These are phyloP conservation scores for Ceratocystis lukuohia DNA, from an alignment of 2,329 filamentous ascomycete genomes.

Conservation along the genomic window DNA sequence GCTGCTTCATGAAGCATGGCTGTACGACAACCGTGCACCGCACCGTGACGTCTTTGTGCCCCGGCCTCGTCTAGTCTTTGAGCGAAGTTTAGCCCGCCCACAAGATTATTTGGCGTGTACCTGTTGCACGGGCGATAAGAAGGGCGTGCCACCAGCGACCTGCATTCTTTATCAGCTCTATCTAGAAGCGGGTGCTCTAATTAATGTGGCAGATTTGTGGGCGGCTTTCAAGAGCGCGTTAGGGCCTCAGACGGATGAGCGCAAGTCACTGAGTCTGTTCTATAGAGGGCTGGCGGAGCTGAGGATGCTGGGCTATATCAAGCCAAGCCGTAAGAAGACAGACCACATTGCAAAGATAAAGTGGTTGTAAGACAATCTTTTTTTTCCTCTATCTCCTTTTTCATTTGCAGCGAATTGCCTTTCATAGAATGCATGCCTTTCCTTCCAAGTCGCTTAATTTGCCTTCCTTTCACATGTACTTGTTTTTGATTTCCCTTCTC, in stretches of 20 bases:
- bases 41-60: slow-evolving; percentile 64
- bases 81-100: slow-evolving; percentile 56
- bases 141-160: slow-evolving; percentile 44
- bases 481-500: not conserved
- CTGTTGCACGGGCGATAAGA: slow-evolving; percentile 40
- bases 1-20: slow-evolving; percentile 57
- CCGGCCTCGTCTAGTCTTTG: slow-evolving; percentile 54
- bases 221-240: slow-evolving; percentile 57
- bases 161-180: slow-evolving; percentile 68
- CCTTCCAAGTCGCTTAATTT: not conserved
- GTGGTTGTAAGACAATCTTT: slow-evolving; percentile 41
- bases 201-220: slow-evolving; percentile 73
- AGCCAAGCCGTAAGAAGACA: slow-evolving; percentile 76
- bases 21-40: slow-evolving; percentile 59
- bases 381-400: not conserved
- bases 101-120: slow-evolving; percentile 65
- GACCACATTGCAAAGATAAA: slow-evolving; percentile 88
- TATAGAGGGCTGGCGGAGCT: slow-evolving; percentile 78
- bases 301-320: slow-evolving; percentile 73
- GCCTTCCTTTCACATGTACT: not conserved
- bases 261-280: slow-evolving; percentile 58
- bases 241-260: slow-evolving; percentile 35
- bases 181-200: slow-evolving; percentile 58
- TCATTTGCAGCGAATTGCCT: not conserved
- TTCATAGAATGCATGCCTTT: not conserved